These are phyloP conservation scores for Citropsis articulata DNA, from an alignment of 345 rosid species.

Conservation along the genomic window DNA sequence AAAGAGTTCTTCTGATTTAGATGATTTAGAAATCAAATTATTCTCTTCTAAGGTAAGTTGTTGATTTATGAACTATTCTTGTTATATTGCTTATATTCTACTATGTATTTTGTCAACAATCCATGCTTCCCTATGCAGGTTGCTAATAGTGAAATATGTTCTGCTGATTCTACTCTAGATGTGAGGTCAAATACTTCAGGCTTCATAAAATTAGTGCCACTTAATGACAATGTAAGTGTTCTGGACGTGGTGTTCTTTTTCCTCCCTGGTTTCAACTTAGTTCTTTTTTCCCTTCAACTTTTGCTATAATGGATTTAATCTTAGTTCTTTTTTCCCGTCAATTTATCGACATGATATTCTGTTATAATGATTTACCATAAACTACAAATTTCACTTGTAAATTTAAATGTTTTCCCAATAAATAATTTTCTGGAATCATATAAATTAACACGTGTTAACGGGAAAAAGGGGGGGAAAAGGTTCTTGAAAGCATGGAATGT, in stretches of 20 bases:
- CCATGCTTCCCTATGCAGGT: constrained; percentile 21
- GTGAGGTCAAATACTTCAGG: constrained; percentile 26
- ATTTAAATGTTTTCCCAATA: background rate
- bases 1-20: constrained; percentile 44
- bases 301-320: background rate
- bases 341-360: background rate
- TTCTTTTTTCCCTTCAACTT: background rate
- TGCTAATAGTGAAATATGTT: constrained; percentile 35
- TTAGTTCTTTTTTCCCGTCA: background rate
- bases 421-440: background rate
- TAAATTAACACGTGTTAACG: no score
- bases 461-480: no score
- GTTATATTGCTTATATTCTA: constrained; percentile 17
- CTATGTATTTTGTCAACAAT: background rate
- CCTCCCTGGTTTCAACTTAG: constrained; percentile 1
- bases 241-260: constrained; percentile 3
- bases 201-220: constrained; percentile 24
- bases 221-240: constrained; percentile 31
- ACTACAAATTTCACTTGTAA: background rate
- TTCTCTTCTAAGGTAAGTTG: constrained; percentile 53
- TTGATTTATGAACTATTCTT: constrained; percentile 3
- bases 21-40: constrained; percentile 48
- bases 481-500: background rate
- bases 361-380: background rate
- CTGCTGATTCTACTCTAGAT: constrained; percentile 27